Base-by-base conservation (phyloP, 2,329 filamentous ascomycete species). In the Ramularia collo-cygni region DNA sequence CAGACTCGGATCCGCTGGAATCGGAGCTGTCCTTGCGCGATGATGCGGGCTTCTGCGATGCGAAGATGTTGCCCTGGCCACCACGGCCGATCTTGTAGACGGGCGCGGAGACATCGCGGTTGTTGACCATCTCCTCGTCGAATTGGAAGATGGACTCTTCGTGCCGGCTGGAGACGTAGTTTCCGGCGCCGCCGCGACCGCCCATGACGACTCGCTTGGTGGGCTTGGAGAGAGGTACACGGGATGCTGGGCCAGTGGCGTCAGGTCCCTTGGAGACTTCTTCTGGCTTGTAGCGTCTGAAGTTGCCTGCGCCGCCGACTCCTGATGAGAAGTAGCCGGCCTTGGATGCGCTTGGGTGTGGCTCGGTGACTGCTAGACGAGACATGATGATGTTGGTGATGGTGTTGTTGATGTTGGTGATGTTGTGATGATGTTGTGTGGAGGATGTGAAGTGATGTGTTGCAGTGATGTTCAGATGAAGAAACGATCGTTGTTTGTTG, bases 111-210 rank as follows among this genome's bases (percentile, higher is more conserved):
- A 38, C 42, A 33, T 71, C 66, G 41, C 71, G 68, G 47, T 75
- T 64, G 42, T 71, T 71, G 51, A 76, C 70, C 37, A 81, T 69
- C 55, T 81, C 77, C 64, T 81, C 77, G 60, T 82, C 78, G 63
- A 85, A 85, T 61, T 71, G 74, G 69, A 81, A 81, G 59, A 81
- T 79, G 54, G 74, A 70, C 28, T 75, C 69, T 52, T 80, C 62
- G 43, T 61, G 59, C 44, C 52, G 42, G 71, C 71, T 37, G 72
- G 54, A 19, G 60, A 63, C 68, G 43, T 75, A 70, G 57, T 79
- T 80, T 54, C 75, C 76, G 10, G 72, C 73, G 43, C 76, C 75
- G 45, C 76, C 76, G 32, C 75, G 72, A 46, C 75, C 75, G 38
- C 69, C 59, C 64, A 69, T 63, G 50, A 74, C 61, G 51, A 68